A percentile compares a stretch with the other conserved stretches of the same genome.
These are phyloP conservation scores for Nothophytophthora sp. DNA, from an alignment of 352 stramenopile species.

Conservation along the genomic window DNA sequence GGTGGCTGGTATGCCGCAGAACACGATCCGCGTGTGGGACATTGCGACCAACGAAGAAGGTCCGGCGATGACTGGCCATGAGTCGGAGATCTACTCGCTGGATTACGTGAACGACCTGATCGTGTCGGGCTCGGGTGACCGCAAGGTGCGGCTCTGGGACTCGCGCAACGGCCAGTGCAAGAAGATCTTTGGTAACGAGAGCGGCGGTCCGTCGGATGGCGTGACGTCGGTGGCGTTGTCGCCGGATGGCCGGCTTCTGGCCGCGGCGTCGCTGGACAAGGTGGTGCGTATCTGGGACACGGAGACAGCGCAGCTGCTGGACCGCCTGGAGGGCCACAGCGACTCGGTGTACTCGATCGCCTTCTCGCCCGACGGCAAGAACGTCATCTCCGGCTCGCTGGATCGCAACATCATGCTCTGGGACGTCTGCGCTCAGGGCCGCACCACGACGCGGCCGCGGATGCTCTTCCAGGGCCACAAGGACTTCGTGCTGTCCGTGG, in stretches of 20 bases:
- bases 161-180: constrained; percentile 81
- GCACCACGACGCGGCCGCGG: constrained; percentile 77
- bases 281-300: constrained; percentile 88
- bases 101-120: constrained; percentile 89
- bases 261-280: constrained; percentile 83
- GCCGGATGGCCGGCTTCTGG: constrained; percentile 73
- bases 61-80: constrained; percentile 77
- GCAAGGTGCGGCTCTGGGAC: constrained; percentile 85
- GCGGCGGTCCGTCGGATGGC: constrained; percentile 73
- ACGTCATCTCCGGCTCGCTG: constrained; percentile 84
- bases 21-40: constrained; percentile 88
- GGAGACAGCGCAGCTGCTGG: constrained; percentile 75
- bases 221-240: constrained; percentile 84
- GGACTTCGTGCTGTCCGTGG: constrained; percentile 85
- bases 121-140: constrained; percentile 83
- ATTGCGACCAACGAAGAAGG: constrained; percentile 87
- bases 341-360: constrained; percentile 90
- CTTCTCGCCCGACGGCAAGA: constrained; percentile 87
- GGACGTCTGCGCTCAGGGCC: constrained; percentile 79
- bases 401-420: constrained; percentile 89
- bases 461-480: constrained; percentile 90
- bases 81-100: constrained; percentile 87
- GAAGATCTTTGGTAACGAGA: constrained; percentile 85
- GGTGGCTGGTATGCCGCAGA: constrained; percentile 87
- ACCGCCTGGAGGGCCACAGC: constrained; percentile 82